These are phyloP conservation scores for Schizophyllum amplum DNA, from an alignment of 1,284 basidiomycete species.

Conservation along the genomic window DNA sequence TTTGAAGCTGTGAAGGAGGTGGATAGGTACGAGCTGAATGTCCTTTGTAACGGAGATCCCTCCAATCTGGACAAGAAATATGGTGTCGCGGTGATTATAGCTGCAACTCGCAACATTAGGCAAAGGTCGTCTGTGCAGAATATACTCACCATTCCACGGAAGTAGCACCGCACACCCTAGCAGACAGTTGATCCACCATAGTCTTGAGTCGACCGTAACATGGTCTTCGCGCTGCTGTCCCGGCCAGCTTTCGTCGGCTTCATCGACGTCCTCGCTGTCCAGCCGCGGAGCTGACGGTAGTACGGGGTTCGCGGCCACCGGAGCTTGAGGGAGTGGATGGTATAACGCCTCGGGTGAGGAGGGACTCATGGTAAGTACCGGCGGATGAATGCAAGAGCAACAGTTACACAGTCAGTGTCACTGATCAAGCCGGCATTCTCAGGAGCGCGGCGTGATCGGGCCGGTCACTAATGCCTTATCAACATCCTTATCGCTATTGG, in stretches of 20 bases:
- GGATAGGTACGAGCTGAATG: constrained; percentile 67
- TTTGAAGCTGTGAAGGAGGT: constrained; percentile 55
- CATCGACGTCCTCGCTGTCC: not conserved
- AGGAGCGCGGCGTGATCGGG: not conserved
- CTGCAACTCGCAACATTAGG: constrained; percentile 30
- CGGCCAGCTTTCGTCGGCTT: constrained; percentile 20
- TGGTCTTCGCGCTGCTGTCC: constrained; percentile 13
- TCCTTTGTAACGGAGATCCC: constrained; percentile 42
- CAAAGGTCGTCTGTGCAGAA: constrained; percentile 6
- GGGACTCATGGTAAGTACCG: constrained; percentile 12
- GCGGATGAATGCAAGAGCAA: too few relatives aligned
- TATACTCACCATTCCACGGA: constrained; percentile 68
- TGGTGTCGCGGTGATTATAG: constrained; percentile 67
- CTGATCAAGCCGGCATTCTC: too few relatives aligned
- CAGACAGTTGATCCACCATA: constrained; percentile 60
- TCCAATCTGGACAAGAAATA: constrained; percentile 63
- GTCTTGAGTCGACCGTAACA: constrained; percentile 29
- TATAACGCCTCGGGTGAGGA: constrained; percentile 13
- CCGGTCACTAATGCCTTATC: too few relatives aligned
- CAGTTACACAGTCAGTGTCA: too few relatives aligned
- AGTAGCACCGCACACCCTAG: constrained; percentile 65
- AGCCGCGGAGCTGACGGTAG: constrained; percentile 19
- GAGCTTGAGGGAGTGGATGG: constrained; percentile 17
- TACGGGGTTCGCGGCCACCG: constrained; percentile 19
- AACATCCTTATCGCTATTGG: too few relatives aligned